phyloP scores from a whole-genome alignment of 2,329 filamentous ascomycete species.

The Penicillium glabrum region DNA sequence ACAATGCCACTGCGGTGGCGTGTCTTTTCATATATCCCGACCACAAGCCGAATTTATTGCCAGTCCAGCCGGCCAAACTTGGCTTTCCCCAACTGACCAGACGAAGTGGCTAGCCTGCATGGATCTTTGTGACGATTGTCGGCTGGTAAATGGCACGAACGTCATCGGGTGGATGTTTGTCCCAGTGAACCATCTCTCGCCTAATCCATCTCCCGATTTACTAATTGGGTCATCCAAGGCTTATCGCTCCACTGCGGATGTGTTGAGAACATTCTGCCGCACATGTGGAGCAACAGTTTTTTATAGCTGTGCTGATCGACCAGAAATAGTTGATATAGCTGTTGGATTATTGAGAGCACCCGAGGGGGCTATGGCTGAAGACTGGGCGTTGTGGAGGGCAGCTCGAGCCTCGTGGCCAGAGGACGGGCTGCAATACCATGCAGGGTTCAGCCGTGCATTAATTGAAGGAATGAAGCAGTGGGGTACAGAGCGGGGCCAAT shows the following conservation, averaged over 20 bases:
- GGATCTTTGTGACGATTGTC: constrained; percentile 40
- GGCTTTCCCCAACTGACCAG: constrained; percentile 16
- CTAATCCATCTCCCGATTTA: constrained; percentile 17
- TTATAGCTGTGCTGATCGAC: constrained; percentile 37
- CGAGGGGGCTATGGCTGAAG: constrained; percentile 41
- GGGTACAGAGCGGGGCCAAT: constrained; percentile 15
- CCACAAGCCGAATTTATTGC: constrained; percentile 32
- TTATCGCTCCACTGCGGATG: constrained; percentile 38
- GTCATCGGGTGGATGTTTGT: constrained; percentile 47
- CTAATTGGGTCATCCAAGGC: constrained; percentile 40
- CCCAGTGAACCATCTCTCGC: constrained; percentile 33
- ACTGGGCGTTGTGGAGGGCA: constrained; percentile 46
- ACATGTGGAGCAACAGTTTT: constrained; percentile 48
- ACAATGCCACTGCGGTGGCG: constrained; percentile 47
- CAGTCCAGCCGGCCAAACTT: constrained; percentile 21
- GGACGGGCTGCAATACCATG: constrained; percentile 23
- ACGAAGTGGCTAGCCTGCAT: constrained; percentile 27
- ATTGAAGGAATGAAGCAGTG: constrained; percentile 20
- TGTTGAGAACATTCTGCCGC: constrained; percentile 46
- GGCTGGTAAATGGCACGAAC: constrained; percentile 40
- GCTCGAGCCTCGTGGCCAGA: constrained; percentile 23
- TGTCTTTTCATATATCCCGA: constrained; percentile 43
- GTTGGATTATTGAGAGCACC: constrained; percentile 41
- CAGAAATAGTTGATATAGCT: constrained; percentile 42
- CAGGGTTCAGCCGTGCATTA: constrained; percentile 15